A percentile compares a stretch with the other conserved stretches of the same genome.
Evolutionary conservation across 345 rosid species (phyloP).

Genomic region (Clausena lansium): DNA sequence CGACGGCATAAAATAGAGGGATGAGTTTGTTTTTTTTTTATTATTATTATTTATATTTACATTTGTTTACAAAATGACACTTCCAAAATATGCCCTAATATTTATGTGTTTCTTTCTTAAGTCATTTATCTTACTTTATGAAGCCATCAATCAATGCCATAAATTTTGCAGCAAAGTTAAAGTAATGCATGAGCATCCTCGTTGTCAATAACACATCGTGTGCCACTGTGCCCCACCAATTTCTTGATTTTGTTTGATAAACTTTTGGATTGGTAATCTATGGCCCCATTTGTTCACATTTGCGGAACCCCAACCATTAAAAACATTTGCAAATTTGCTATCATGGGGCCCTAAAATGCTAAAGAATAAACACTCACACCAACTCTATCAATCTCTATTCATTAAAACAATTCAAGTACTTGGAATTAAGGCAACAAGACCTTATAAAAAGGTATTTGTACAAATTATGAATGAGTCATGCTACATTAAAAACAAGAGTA

Average conservation of each 20-base stretch:
- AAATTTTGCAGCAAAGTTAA: not conserved
- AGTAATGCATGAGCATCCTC: not conserved
- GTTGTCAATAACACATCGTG: not conserved
- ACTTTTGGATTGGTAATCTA: too few relatives aligned
- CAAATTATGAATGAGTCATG: too few relatives aligned
- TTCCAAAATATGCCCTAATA: too few relatives aligned
- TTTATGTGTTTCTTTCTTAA: too few relatives aligned
- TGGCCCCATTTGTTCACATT: not conserved
- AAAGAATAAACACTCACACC: not conserved
- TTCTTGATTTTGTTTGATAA: not conserved
- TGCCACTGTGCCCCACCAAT: not conserved
- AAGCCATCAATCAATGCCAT: not conserved
- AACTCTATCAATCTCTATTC: not conserved
- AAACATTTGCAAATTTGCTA: not conserved
- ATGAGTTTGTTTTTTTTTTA: too few relatives aligned
- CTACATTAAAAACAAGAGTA: too few relatives aligned
- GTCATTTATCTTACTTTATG: not conserved
- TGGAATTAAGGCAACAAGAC: not conserved
- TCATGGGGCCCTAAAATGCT: too few relatives aligned
- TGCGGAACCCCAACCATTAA: not conserved
- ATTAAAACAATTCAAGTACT: not conserved
- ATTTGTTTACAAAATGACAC: too few relatives aligned
- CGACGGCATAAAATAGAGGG: too few relatives aligned
- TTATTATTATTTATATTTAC: too few relatives aligned
- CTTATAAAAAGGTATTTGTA: too few relatives aligned